These are phyloP conservation scores for Neurospora tetrasperma DNA, from an alignment of 495 filamentous ascomycete genomes.

Conservation along the genomic window DNA sequence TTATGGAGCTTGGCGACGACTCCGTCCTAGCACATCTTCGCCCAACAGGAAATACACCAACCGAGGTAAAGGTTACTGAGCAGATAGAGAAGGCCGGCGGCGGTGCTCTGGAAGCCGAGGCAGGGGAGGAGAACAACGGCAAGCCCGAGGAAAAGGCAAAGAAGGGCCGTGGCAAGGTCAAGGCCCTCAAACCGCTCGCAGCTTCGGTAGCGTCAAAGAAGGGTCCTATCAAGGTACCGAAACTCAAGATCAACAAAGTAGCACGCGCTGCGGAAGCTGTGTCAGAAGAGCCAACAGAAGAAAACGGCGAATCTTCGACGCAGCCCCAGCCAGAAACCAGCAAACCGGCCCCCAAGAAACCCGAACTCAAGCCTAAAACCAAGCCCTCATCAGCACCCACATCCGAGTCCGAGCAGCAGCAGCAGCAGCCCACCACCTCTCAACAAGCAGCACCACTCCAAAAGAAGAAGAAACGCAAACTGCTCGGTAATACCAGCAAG, in stretches of 20 bases:
- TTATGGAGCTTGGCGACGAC: slow-evolving; percentile 6
- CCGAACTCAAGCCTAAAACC: background rate
- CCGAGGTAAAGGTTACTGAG: slow-evolving; percentile 43
- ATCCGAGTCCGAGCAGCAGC: background rate
- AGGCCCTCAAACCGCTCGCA: background rate
- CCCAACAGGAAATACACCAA: slow-evolving; percentile 6
- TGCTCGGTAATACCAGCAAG: slow-evolving; percentile 52
- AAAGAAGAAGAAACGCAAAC: slow-evolving; percentile 68
- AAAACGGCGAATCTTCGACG: slow-evolving; percentile 5
- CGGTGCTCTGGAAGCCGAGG: background rate
- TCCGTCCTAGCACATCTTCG: slow-evolving; percentile 12
- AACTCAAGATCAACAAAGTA: background rate
- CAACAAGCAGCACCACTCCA: slow-evolving; percentile 21
- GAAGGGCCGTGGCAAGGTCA: slow-evolving; percentile 4
- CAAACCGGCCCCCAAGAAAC: slow-evolving; percentile 12
- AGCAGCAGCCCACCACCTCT: background rate
- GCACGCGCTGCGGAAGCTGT: background rate
- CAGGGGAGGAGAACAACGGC: background rate
- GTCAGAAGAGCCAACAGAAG: slow-evolving; percentile 10
- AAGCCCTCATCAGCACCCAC: background rate
- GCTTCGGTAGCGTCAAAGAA: background rate
- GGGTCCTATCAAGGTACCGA: background rate
- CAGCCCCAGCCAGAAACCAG: slow-evolving; percentile 15
- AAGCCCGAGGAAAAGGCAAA: slow-evolving; percentile 19
- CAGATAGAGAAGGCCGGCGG: background rate